Percentiles rank a stretch among this genome's conserved stretches.
phyloP scores from a whole-genome alignment of 192 early-diverging fungal genomes.

The Geosiphon pyriformis region DNA sequence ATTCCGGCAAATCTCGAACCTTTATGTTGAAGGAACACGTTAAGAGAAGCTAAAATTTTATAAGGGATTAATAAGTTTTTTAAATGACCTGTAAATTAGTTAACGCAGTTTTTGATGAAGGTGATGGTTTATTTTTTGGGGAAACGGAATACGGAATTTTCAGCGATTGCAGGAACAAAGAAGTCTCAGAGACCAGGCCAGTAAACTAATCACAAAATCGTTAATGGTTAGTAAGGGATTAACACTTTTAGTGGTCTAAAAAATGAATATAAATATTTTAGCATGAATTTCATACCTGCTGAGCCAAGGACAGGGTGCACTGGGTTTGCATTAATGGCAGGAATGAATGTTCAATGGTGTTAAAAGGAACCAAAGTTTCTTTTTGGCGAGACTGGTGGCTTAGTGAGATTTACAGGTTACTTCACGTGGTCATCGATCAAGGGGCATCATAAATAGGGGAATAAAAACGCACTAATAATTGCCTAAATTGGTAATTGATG shows the following conservation, averaged over 20 bases:
- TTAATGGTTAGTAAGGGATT: neutral
- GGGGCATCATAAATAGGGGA: too few species aligned
- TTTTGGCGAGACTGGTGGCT: too few species aligned
- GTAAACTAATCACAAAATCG: neutral
- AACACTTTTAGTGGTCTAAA: neutral
- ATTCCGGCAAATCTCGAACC: slow-evolving; percentile 16
- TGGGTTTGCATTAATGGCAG: slow-evolving; percentile 22
- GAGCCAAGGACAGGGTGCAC: slow-evolving; percentile 12
- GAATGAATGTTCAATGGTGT: too few species aligned
- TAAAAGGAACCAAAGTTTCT: too few species aligned
- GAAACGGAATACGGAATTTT: slow-evolving; percentile 24
- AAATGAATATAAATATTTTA: neutral
- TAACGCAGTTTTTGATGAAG: neutral
- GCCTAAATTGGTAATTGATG: too few species aligned
- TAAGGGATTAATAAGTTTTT: neutral
- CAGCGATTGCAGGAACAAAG: slow-evolving; percentile 17
- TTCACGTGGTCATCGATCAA: too few species aligned
- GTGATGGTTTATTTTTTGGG: slow-evolving; percentile 4
- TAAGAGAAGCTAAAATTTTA: neutral
- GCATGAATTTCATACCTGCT: slow-evolving; percentile 16
- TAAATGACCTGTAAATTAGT: slow-evolving; percentile 10
- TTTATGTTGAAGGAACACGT: neutral
- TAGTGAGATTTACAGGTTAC: too few species aligned
- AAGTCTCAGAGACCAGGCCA: slow-evolving; percentile 20
- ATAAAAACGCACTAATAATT: too few species aligned